These are phyloP conservation scores for Sarcodon sp. DNA, from an alignment of 768 basidiomycete genomes.

Conservation along the genomic window DNA sequence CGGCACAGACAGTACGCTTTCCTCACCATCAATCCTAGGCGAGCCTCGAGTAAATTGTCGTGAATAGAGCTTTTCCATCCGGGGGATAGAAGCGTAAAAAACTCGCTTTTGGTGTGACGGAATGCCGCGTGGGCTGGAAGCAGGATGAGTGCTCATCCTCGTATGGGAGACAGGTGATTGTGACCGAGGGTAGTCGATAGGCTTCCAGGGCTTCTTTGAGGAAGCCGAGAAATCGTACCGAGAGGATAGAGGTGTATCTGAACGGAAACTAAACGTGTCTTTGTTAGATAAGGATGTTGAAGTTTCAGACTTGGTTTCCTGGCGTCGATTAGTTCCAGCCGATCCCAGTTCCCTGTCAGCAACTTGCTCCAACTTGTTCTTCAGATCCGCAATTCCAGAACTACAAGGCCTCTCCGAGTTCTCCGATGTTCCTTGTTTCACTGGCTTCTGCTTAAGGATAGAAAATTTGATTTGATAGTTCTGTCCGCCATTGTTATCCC, in stretches of 20 bases:
- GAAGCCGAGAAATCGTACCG: slow-evolving; percentile 49
- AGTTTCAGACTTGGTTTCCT: slow-evolving; percentile 7
- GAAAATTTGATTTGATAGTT: slow-evolving; percentile 74
- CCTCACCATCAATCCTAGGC: slow-evolving; percentile 31
- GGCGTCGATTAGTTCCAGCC: slow-evolving; percentile 7
- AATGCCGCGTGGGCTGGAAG: slow-evolving; percentile 5
- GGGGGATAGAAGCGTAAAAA: slow-evolving; percentile 20
- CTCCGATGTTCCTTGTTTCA: slow-evolving; percentile 13
- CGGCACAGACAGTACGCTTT: slow-evolving; percentile 3
- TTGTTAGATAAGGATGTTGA: slow-evolving; percentile 7
- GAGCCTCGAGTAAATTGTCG: slow-evolving; percentile 25
- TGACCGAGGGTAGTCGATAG: slow-evolving; percentile 9
- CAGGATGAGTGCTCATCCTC: slow-evolving; percentile 38
- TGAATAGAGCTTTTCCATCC: slow-evolving; percentile 1
- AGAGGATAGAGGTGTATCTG: slow-evolving; percentile 27
- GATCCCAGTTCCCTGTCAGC: slow-evolving; percentile 19
- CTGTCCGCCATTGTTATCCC: slow-evolving; percentile 80
- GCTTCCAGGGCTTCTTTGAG: slow-evolving; percentile 34
- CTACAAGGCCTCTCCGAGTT: not conserved
- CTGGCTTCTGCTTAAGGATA: slow-evolving; percentile 13
- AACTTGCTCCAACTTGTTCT: slow-evolving; percentile 56
- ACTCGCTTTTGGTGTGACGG: slow-evolving; percentile 12
- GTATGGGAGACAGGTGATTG: slow-evolving; percentile 10
- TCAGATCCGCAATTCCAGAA: slow-evolving; percentile 36
- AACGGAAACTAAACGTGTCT: slow-evolving; percentile 12